Conservation (phyloP, 2,329 filamentous ascomycete species). For the Acrocalymma vagum region DNA sequence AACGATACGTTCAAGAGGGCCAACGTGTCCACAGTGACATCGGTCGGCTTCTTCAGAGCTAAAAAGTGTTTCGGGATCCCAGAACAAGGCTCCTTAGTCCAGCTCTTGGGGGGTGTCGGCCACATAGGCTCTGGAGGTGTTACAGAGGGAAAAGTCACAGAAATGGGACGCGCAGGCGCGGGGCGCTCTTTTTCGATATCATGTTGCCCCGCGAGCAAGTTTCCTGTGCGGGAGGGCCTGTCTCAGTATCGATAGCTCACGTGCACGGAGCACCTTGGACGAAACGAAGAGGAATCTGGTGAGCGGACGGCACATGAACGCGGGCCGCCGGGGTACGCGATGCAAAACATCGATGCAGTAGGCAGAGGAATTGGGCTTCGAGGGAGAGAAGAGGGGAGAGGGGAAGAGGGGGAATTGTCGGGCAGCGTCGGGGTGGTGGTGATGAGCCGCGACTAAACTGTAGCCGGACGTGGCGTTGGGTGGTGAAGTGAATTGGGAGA, state of each 20-base stretch:
- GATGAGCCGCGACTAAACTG: conserved; percentile 9
- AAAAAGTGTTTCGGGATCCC: conserved; percentile 56
- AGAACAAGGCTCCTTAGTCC: conserved; percentile 45
- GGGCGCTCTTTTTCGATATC: conserved; percentile 50
- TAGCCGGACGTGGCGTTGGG: conserved; percentile 16
- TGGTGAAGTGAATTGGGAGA: conserved; percentile 3
- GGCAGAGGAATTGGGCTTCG: too few species aligned
- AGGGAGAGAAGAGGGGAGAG: neutral
- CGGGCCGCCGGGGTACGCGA: too few species aligned
- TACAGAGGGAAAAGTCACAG: conserved; percentile 62
- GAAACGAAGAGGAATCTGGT: too few species aligned
- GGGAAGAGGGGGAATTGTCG: neutral
- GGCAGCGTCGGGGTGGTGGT: neutral
- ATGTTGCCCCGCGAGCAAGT: conserved; percentile 49
- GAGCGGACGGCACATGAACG: too few species aligned
- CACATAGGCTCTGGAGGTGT: conserved; percentile 43
- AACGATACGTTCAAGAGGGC: conserved; percentile 54
- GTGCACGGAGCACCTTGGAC: conserved; percentile 30
- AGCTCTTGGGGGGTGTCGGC: conserved; percentile 34
- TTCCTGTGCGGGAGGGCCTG: conserved; percentile 33
- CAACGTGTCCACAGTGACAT: conserved; percentile 51
- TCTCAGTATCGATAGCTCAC: conserved; percentile 38
- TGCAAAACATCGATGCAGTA: too few species aligned
- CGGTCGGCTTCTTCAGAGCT: conserved; percentile 49
- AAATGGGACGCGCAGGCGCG: conserved; percentile 59